Evolutionary conservation across 371 early-diverging fungal genomes (phyloP).

Genomic region (Mortierella sp.): DNA sequence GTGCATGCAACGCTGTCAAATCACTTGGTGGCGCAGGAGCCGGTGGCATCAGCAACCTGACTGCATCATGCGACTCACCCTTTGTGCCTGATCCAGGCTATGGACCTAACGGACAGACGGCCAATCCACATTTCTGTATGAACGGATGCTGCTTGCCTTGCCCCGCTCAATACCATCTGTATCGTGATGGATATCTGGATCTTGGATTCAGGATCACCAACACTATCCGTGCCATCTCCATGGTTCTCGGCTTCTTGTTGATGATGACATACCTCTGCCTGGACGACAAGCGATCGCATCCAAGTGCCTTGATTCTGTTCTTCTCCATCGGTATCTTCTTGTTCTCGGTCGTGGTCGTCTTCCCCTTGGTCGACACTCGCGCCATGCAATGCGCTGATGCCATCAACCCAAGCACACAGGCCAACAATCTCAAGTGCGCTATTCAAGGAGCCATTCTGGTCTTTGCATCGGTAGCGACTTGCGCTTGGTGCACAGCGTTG

Average conservation of each 20-base stretch:
- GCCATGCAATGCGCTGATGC: conserved; percentile 65
- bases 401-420: conserved; percentile 60
- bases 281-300: conserved; percentile 72
- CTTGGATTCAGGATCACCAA: conserved; percentile 62
- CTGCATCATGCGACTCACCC: conserved; percentile 16
- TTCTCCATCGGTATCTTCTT: conserved; percentile 66
- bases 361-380: conserved; percentile 63
- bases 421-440: conserved; percentile 70
- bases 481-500: conserved; percentile 70
- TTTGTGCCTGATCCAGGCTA: conserved; percentile 25
- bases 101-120: conserved; percentile 13
- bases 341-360: conserved; percentile 64
- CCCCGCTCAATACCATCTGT: conserved; percentile 52
- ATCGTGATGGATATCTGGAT: conserved; percentile 57
- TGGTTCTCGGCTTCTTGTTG: conserved; percentile 60
- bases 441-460: conserved; percentile 68
- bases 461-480: conserved; percentile 66
- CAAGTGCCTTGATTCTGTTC: conserved; percentile 72
- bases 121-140: conserved; percentile 29
- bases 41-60: conserved; percentile 6
- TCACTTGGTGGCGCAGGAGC: neutral
- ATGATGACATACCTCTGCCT: conserved; percentile 66
- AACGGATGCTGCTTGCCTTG: conserved; percentile 39
- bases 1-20: conserved; percentile 38
- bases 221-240: conserved; percentile 63